Percentiles rank a stretch among this genome's conserved stretches.
phyloP scores from a whole-genome alignment of 139 green algal species.

The Closterium sp. region DNA sequence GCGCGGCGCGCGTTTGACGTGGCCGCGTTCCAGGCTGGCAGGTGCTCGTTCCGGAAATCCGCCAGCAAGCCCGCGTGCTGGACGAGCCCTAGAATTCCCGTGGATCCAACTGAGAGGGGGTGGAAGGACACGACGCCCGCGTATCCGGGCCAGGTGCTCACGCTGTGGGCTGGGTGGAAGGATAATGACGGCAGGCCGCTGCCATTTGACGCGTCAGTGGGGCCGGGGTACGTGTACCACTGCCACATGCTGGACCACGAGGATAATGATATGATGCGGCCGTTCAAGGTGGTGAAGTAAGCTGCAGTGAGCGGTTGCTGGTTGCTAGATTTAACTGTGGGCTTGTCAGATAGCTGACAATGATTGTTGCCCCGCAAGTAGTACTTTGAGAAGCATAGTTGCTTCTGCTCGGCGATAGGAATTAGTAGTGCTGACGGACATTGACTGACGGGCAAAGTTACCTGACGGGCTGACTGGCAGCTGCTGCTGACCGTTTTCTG shows the following conservation, averaged over 20 bases:
- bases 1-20: slow-evolving; percentile 18
- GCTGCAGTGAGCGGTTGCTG: too few species aligned
- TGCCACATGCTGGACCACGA: slow-evolving; percentile 50
- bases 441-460: too few species aligned
- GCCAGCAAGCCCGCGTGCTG: slow-evolving; percentile 7
- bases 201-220: background rate
- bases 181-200: background rate
- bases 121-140: slow-evolving; percentile 37
- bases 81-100: background rate
- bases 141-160: slow-evolving; percentile 3
- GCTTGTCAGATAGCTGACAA: too few species aligned
- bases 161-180: slow-evolving; percentile 10
- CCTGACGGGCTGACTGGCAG: too few species aligned
- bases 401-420: too few species aligned
- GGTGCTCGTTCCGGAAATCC: background rate
- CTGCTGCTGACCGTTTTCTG: too few species aligned
- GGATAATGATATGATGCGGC: slow-evolving; percentile 48
- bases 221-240: slow-evolving; percentile 40
- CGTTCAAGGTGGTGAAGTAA: background rate
- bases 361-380: too few species aligned
- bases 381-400: too few species aligned
- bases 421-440: too few species aligned
- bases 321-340: too few species aligned
- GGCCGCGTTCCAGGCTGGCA: background rate
- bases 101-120: slow-evolving; percentile 5